These are phyloP conservation scores for Ogataea trehaloabstinens DNA, from an alignment of 805 yeast species.

Conservation along the genomic window DNA sequence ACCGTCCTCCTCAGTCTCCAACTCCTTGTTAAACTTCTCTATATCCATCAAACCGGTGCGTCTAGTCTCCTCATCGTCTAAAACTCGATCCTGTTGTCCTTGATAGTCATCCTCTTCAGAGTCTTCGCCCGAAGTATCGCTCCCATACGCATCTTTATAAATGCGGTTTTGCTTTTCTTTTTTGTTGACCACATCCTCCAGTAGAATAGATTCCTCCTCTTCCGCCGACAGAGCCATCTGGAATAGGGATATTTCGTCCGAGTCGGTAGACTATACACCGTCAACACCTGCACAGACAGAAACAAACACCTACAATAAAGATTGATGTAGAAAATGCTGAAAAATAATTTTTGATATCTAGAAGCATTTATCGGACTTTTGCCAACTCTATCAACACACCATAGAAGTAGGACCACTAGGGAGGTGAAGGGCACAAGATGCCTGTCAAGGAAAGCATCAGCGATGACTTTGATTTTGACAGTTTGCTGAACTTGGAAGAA, in stretches of 20 bases:
- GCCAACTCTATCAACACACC: no score
- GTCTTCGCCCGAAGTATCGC: conserved; percentile 36
- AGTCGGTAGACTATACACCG: no score
- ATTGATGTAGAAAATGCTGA: no score
- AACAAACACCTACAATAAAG: no score
- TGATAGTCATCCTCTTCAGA: conserved; percentile 10
- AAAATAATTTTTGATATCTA: no score
- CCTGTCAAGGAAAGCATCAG: conserved; percentile 15
- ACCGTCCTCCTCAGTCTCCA: background rate
- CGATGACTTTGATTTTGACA: conserved; percentile 51
- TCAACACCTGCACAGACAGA: no score
- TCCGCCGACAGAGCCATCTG: background rate
- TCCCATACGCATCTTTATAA: conserved; percentile 33
- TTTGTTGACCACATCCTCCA: conserved; percentile 1
- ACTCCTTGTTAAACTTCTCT: background rate
- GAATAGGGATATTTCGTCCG: background rate
- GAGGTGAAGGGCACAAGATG: no score
- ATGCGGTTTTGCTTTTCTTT: conserved; percentile 12
- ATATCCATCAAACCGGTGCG: background rate
- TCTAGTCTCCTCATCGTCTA: conserved; percentile 9
- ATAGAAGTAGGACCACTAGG: no score
- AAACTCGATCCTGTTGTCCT: conserved; percentile 7
- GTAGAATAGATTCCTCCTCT: background rate
- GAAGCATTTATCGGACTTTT: no score
- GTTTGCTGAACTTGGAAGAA: conserved; percentile 58